Evolutionary conservation across 768 basidiomycete species (phyloP), one percentile per base, ranked within the genome.

Genomic region (Mycena olivaceomarginata): DNA sequence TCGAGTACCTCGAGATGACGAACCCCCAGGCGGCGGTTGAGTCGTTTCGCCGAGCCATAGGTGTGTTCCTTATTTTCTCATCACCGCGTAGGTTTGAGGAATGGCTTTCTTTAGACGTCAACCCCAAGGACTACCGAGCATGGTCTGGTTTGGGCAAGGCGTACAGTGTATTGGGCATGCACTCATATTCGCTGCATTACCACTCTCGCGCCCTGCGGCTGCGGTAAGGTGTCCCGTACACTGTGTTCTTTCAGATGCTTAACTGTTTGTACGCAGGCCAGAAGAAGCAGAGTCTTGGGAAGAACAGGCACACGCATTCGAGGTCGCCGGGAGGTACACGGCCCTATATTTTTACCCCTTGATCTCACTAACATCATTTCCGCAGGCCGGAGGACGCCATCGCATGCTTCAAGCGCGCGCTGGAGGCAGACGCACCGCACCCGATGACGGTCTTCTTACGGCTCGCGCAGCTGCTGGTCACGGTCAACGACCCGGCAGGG

Each of bases 61-160:
- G 94, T 95, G 77, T 75, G 13, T 62, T 12, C 20, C 13, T 20
- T 4, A n/a, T 22, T 45, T 46, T 66, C 12, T 7, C 25, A 39
- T 20, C n/a, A 9, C n/a, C 20, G n/a, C 31, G 43, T n/a, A 15
- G 40, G 16, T 41, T 74, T 72, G 56, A 57, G 51, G 6, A 67
- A 66, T 25, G 65, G 43, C 20, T 45, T 40, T 64, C 3, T 16
- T 7, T 74, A 95, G 95, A 95, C 77, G 91, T 94, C 78, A 95
- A 95, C 79, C 89, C 92, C 71, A 95, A 95, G 80, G 95, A 96
- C 83, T 95, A 94, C 80, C 87, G 95, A 66, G 95, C 94, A 0
- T 96, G 95, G 95, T 94, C 94, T 81, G 95, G 95, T 43, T 89
- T 96, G 46, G 95, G 95, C 15, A 95, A 96, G 80, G 93, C 94